Conservation (phyloP, 352 stramenopile species). For the Peronosclerospora sorghi region DNA sequence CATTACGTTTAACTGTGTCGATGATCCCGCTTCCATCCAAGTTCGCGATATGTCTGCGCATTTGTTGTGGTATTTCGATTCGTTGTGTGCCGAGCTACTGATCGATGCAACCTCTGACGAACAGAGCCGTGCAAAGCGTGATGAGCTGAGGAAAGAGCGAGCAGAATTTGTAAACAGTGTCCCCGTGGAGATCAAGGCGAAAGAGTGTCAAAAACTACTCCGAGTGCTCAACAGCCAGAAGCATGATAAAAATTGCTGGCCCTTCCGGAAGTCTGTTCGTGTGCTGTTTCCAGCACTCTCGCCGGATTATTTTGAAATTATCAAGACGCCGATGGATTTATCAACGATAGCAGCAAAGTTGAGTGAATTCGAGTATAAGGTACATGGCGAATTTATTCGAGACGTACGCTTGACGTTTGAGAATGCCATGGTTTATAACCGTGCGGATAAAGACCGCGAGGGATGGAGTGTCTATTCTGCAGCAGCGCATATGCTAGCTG, state of each 20-base stretch:
- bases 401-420: slow-evolving; percentile 77
- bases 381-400: slow-evolving; percentile 71
- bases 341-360: slow-evolving; percentile 63
- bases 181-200: slow-evolving; percentile 67
- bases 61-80: slow-evolving; percentile 79
- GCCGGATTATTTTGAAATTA: slow-evolving; percentile 70
- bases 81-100: slow-evolving; percentile 60
- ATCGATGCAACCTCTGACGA: slow-evolving; percentile 18
- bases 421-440: slow-evolving; percentile 77
- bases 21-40: slow-evolving; percentile 53
- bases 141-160: slow-evolving; percentile 42
- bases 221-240: slow-evolving; percentile 79
- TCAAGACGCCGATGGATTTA: slow-evolving; percentile 77
- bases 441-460: slow-evolving; percentile 66
- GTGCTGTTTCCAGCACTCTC: slow-evolving; percentile 65
- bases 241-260: slow-evolving; percentile 81
- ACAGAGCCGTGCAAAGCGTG: slow-evolving; percentile 23
- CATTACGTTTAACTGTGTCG: slow-evolving; percentile 70
- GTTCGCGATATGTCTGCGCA: slow-evolving; percentile 77
- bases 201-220: slow-evolving; percentile 71
- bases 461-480: slow-evolving; percentile 73
- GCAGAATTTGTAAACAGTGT: slow-evolving; percentile 36
- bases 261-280: slow-evolving; percentile 68
- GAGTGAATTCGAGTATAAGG: slow-evolving; percentile 56
- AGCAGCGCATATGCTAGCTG: slow-evolving; percentile 55